Evolutionary conservation across 805 yeast species (phyloP).

Genomic region (Teunomyces lycoperdinae): DNA sequence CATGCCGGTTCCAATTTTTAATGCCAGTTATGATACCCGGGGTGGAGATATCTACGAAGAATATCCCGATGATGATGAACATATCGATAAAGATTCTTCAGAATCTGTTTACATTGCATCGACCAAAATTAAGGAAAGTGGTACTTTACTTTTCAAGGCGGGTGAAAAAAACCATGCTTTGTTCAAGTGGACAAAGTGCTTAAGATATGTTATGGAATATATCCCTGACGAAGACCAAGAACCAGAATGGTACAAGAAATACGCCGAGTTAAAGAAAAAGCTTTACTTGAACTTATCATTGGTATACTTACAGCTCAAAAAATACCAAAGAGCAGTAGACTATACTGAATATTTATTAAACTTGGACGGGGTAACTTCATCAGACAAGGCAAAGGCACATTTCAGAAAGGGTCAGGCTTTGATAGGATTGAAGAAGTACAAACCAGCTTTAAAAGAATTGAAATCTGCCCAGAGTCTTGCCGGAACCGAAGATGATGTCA

Average conservation of each 20-base stretch:
- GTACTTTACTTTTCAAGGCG: constrained; percentile 54
- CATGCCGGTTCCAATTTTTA: constrained; percentile 55
- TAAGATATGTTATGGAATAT: constrained; percentile 68
- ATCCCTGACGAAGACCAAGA: constrained; percentile 69
- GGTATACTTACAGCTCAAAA: constrained; percentile 46
- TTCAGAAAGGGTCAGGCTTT: constrained; percentile 54
- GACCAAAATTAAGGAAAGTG: constrained; percentile 62
- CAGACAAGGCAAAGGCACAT: constrained; percentile 56
- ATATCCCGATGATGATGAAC: constrained; percentile 67
- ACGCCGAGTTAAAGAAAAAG: constrained; percentile 50
- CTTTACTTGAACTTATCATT: constrained; percentile 59
- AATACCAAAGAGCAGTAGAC: constrained; percentile 49
- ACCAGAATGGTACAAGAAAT: constrained; percentile 48
- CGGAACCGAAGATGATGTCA: constrained; percentile 47
- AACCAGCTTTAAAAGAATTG: constrained; percentile 49
- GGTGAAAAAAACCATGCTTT: constrained; percentile 51
- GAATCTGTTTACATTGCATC: constrained; percentile 51
- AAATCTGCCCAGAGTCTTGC: constrained; percentile 40
- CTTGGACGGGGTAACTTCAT: constrained; percentile 29
- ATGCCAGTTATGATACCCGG: constrained; percentile 57
- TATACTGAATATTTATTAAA: constrained; percentile 60
- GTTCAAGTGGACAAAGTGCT: constrained; percentile 62
- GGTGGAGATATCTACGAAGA: constrained; percentile 78
- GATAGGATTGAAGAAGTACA: constrained; percentile 42
- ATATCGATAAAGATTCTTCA: constrained; percentile 57